These are phyloP conservation scores for Symmetrospora coprosmae DNA, from an alignment of 768 basidiomycete genomes.

Conservation along the genomic window DNA sequence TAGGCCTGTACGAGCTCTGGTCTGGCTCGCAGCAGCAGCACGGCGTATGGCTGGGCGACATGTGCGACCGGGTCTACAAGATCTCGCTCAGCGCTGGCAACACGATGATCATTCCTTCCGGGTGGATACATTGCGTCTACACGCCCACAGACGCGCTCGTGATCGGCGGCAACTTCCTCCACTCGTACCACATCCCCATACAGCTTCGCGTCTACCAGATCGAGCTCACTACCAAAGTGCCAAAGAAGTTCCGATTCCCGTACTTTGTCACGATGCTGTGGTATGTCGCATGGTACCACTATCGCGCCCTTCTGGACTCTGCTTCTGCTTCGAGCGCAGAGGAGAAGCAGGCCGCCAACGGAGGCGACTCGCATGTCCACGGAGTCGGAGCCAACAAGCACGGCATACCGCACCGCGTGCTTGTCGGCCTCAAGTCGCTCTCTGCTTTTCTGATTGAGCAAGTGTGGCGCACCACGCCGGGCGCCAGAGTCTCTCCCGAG, in stretches of 20 bases:
- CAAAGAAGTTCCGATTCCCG: constrained; percentile 79
- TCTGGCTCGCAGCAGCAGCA: constrained; percentile 61
- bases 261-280: constrained; percentile 42
- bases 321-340: constrained; percentile 76
- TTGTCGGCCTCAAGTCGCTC: constrained; percentile 56
- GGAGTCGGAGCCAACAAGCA: neutral
- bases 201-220: constrained; percentile 81
- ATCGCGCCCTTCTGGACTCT: constrained; percentile 46
- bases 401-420: constrained; percentile 48
- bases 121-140: constrained; percentile 95
- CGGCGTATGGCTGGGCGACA: constrained; percentile 76
- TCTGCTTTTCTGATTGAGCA: constrained; percentile 69
- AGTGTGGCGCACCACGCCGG: constrained; percentile 47
- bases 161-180: constrained; percentile 93
- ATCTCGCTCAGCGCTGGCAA: constrained; percentile 60
- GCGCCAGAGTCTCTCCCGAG: constrained; percentile 23
- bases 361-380: constrained; percentile 39
- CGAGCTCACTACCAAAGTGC: constrained; percentile 80
- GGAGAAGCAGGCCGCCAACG: constrained; percentile 60
- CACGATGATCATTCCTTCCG: constrained; percentile 61
- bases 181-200: constrained; percentile 73
- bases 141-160: constrained; percentile 86
- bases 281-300: constrained; percentile 19
- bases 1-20: constrained; percentile 90
- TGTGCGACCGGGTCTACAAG: constrained; percentile 80